Evolutionary conservation across 768 basidiomycete species (phyloP), one percentile per base, ranked within the genome.

Genomic region (Russula olivacea): DNA sequence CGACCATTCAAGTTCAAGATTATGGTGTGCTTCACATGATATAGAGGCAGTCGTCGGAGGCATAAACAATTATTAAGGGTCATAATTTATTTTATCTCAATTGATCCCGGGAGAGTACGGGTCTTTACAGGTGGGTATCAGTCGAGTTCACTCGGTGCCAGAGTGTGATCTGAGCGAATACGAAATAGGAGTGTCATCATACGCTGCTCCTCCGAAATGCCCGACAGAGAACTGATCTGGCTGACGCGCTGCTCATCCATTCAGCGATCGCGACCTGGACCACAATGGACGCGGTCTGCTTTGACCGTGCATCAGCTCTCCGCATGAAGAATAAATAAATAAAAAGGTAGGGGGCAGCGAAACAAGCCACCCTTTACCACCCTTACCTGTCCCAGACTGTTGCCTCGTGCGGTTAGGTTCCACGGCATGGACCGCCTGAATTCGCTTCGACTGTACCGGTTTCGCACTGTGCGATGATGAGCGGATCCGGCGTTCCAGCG

Each of bases 401-500:
- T 8, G 49, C 10, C 51, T 34, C 2, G 10, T 15, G 14, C n/a
- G 52, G 30, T 19, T 17, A 28, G 32, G 17, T 19, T 63, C 56
- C 23, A 47, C 32, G 25, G 54, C 28, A 32, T 23, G 25, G 11
- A 8, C 32, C 30, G 41, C 11, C 41, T 19, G 55, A 21, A 41
- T 43, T n/a, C 47, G 43, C 43, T 50, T 28, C 51, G 25, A 10
- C 15, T 56, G 55, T 10, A 2, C 50, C 19, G 2, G 17, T 28
- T 61, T 47, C 23, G 21, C 47, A 7, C 36, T 19, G 14, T 51
- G 53, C 19, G 59, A 56, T 19, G 58, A 52, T 12, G 45, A 47
- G 45, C 59, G 66, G 3, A 60, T 47, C n/a, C 40, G 55, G 19
- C 59, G 66, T 19, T 59, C 66, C 38, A 66, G 30, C 36, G 43